Conservation (phyloP, 169 alveolate species). For the Cryptosporidium sp. region DNA sequence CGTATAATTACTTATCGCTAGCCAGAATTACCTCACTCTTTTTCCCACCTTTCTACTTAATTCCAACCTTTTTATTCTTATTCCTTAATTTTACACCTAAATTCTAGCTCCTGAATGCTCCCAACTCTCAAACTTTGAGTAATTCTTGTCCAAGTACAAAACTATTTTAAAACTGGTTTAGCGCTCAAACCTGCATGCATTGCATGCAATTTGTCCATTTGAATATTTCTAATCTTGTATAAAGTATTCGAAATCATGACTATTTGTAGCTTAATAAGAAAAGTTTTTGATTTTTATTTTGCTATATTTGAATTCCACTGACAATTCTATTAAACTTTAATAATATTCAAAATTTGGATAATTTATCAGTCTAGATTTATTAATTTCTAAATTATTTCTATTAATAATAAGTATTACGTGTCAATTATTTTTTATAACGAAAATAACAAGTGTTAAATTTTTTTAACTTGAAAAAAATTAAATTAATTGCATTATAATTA, state of each 20-base stretch:
- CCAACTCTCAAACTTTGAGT: neutral
- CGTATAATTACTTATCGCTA: neutral
- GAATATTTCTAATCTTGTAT: neutral
- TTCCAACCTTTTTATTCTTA: neutral
- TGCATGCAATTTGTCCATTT: slow-evolving; percentile 11
- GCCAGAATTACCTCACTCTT: neutral
- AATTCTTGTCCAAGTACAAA: neutral
- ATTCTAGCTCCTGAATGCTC: neutral
- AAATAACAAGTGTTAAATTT: no score
- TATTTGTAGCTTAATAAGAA: no score
- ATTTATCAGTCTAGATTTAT: neutral
- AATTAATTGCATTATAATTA: no score
- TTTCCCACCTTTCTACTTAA: neutral
- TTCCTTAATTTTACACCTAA: neutral
- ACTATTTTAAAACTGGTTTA: neutral
- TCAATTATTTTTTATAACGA: neutral
- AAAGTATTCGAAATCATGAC: neutral
- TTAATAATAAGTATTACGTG: neutral
- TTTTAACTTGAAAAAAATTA: no score
- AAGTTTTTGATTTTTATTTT: no score
- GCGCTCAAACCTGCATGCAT: slow-evolving; percentile 1
- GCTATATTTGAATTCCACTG: no score
- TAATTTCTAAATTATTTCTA: no score
- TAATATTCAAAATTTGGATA: neutral
- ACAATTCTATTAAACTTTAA: no score